Conservation (phyloP, 495 filamentous ascomycete genomes). For the Neurospora discreta region DNA sequence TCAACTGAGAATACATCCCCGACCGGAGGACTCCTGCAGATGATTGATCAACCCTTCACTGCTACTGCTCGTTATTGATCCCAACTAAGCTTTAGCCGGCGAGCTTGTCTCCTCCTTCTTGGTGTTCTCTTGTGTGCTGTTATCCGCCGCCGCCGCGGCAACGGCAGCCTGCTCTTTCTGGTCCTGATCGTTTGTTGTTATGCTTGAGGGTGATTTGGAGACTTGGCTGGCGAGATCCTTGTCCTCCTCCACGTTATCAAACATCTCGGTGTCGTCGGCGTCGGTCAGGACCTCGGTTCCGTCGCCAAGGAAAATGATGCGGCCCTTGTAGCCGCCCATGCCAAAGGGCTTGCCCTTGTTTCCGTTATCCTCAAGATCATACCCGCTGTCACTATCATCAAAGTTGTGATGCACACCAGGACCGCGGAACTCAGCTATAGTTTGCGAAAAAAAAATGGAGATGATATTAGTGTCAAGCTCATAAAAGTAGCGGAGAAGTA, state of each 20-base stretch:
- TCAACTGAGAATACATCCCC: not conserved
- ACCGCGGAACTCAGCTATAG: conserved; percentile 85
- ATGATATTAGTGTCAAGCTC: conserved; percentile 18
- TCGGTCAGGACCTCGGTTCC: conserved; percentile 82
- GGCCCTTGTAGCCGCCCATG: conserved; percentile 54
- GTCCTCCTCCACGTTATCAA: conserved; percentile 79
- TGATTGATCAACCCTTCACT: not conserved
- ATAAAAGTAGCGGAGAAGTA: not conserved
- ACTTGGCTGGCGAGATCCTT: conserved; percentile 56
- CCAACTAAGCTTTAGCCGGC: not conserved
- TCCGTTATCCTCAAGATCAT: conserved; percentile 57
- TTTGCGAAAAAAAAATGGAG: conserved; percentile 6
- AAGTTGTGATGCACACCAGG: conserved; percentile 82
- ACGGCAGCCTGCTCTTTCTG: not conserved
- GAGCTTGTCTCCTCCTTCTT: not conserved
- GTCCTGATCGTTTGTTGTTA: not conserved
- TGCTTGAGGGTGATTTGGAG: conserved; percentile 24
- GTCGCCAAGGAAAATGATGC: conserved; percentile 90
- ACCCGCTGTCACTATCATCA: conserved; percentile 87
- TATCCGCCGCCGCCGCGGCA: not conserved
- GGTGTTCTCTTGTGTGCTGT: not conserved
- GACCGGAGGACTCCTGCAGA: not conserved
- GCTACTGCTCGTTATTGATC: not conserved
- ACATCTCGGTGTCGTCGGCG: conserved; percentile 81
- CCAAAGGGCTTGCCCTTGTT: conserved; percentile 32